phyloP scores from a whole-genome alignment of 306 rosid species.

The Cucurbita pepo region DNA sequence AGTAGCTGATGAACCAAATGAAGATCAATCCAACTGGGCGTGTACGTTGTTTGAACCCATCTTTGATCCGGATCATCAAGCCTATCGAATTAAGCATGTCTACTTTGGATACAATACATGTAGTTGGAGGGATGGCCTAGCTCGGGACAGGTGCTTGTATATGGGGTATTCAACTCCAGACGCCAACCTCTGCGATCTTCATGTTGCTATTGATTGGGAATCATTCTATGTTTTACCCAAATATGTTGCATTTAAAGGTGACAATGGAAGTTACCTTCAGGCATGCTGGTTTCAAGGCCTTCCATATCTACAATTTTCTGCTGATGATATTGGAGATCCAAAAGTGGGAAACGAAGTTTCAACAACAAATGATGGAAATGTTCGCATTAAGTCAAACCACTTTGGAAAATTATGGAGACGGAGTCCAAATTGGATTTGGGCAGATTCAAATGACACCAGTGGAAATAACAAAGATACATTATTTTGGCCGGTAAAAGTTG shows the following conservation, averaged over 20 bases:
- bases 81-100: neutral
- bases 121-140: neutral
- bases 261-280: neutral
- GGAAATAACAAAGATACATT: neutral
- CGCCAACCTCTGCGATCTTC: neutral
- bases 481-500: neutral
- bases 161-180: neutral
- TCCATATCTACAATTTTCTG: no score
- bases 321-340: no score
- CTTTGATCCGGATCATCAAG: neutral
- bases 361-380: neutral
- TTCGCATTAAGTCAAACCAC: neutral
- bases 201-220: neutral
- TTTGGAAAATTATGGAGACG: neutral
- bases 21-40: neutral
- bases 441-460: no score
- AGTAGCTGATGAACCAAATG: neutral
- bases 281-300: neutral
- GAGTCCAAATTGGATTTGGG: neutral
- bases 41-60: constrained; percentile 8
- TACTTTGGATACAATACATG: neutral
- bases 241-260: neutral
- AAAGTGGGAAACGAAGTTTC: no score
- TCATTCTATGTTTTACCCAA: neutral
- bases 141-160: neutral